Conservation (phyloP, 192 early-diverging fungal species). For the Coemansia pectinata region DNA sequence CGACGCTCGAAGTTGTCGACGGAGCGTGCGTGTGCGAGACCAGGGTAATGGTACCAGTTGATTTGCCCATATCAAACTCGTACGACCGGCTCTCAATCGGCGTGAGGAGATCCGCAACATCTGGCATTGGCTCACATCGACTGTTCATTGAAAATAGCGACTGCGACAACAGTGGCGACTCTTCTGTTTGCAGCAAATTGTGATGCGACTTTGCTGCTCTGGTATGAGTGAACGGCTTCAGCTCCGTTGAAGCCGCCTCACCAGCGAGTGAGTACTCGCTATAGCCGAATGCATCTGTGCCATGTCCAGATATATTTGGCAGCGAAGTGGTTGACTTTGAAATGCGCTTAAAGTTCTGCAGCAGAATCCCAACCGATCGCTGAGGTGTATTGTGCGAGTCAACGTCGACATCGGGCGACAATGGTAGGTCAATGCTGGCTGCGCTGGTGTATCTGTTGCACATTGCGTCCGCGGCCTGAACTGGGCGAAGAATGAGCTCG, state of each 20-base stretch:
- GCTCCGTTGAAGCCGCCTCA: background rate
- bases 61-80: conserved; percentile 19
- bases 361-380: background rate
- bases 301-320: conserved; percentile 16
- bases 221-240: background rate
- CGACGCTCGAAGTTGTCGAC: background rate
- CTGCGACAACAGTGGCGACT: conserved; percentile 22
- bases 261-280: background rate
- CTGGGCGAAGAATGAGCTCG: background rate
- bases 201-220: conserved; percentile 43
- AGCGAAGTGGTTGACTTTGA: conserved; percentile 47
- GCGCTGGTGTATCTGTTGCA: background rate
- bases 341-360: conserved; percentile 18
- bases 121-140: conserved; percentile 39
- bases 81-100: conserved; percentile 21
- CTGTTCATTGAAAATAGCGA: conserved; percentile 39
- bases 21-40: conserved; percentile 9
- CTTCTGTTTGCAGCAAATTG: conserved; percentile 18
- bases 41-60: conserved; percentile 16
- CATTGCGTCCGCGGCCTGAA: background rate
- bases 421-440: background rate
- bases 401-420: background rate
- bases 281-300: background rate
- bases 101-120: conserved; percentile 28
- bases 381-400: background rate